These are phyloP conservation scores for Suillus plorans DNA, from an alignment of 768 basidiomycete species.

Conservation along the genomic window DNA sequence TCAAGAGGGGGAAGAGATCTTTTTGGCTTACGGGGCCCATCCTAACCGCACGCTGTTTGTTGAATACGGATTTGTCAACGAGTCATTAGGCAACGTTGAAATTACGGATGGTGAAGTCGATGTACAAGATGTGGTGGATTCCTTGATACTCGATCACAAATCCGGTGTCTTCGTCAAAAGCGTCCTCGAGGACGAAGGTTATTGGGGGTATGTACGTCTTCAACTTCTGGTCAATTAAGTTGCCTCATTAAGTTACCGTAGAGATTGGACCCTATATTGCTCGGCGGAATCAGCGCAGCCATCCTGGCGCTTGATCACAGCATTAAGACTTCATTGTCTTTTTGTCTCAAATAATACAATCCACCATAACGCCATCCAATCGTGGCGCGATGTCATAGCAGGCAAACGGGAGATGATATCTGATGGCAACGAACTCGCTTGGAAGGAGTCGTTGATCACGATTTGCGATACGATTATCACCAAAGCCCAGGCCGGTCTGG, in stretches of 20 bases:
- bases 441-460: conserved; percentile 38
- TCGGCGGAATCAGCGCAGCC: conserved; percentile 64
- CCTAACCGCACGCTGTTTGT: conserved; percentile 74
- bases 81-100: conserved; percentile 25
- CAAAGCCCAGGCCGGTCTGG: conserved; percentile 28
- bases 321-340: conserved; percentile 65
- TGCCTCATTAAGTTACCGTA: conserved; percentile 27
- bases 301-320: conserved; percentile 75
- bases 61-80: conserved; percentile 87
- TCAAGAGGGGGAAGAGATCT: conserved; percentile 60
- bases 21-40: conserved; percentile 79
- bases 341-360: conserved; percentile 29
- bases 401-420: conserved; percentile 48
- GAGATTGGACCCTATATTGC: conserved; percentile 79
- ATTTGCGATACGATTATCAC: conserved; percentile 40
- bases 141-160: conserved; percentile 44
- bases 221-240: conserved; percentile 4
- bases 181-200: conserved; percentile 60
- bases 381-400: conserved; percentile 56
- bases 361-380: conserved; percentile 34
- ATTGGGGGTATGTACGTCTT: conserved; percentile 71
- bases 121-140: conserved; percentile 53
- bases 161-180: conserved; percentile 49
- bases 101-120: conserved; percentile 55
- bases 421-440: conserved; percentile 47